Conservation (phyloP, 495 filamentous ascomycete species). For the Aspergillus steynii region DNA sequence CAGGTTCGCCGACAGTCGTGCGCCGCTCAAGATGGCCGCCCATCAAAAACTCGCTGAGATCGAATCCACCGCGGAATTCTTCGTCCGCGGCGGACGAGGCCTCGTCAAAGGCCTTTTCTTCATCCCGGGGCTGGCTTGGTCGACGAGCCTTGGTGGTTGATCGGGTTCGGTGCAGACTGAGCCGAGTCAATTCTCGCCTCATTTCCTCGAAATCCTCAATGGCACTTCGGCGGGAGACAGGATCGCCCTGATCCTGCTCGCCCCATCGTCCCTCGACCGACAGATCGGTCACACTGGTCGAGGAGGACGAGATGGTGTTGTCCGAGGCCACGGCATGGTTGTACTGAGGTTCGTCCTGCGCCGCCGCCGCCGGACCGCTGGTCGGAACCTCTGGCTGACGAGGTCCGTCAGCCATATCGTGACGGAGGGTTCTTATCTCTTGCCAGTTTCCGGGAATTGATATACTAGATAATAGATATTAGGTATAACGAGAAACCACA, state of each 20-base stretch:
- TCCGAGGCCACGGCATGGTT: constrained; percentile 13
- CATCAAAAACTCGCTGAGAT: constrained; percentile 71
- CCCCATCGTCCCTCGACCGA: constrained; percentile 68
- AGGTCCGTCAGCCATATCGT: constrained; percentile 13
- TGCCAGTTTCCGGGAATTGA: neutral
- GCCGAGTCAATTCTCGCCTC: constrained; percentile 60
- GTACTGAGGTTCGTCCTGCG: constrained; percentile 8
- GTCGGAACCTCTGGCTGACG: constrained; percentile 10
- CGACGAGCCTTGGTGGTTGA: constrained; percentile 32
- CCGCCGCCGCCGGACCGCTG: neutral
- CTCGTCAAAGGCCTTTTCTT: constrained; percentile 36
- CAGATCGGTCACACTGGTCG: constrained; percentile 21
- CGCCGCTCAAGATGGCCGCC: constrained; percentile 82
- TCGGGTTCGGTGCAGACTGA: constrained; percentile 54
- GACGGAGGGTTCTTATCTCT: neutral
- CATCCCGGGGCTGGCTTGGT: constrained; percentile 31
- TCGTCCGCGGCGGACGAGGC: constrained; percentile 29
- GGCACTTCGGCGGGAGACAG: constrained; percentile 60
- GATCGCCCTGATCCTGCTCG: constrained; percentile 65
- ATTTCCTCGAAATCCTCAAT: constrained; percentile 74
- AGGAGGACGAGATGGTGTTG: constrained; percentile 15
- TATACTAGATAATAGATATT: constrained; percentile 8
- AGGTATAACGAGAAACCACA: neutral
- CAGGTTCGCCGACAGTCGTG: constrained; percentile 61
- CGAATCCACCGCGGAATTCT: constrained; percentile 60